These are phyloP conservation scores for Erythrobasidium hasegawianum DNA, from an alignment of 1,284 basidiomycete genomes.

Conservation along the genomic window DNA sequence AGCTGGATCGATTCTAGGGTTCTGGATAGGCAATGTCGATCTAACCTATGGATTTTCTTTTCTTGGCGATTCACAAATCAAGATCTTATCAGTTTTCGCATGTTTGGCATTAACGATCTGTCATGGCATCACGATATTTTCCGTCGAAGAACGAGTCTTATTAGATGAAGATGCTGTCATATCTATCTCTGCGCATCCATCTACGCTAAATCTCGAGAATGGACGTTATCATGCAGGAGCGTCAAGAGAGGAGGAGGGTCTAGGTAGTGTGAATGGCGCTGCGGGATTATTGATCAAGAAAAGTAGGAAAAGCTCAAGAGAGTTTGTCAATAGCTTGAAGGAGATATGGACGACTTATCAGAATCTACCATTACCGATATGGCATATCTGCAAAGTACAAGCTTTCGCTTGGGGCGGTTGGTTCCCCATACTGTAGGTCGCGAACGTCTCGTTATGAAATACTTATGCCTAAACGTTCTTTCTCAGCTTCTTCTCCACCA, in stretches of 20 bases:
- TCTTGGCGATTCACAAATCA: conserved; percentile 70
- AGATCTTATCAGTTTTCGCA: conserved; percentile 60
- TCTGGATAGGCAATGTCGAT: conserved; percentile 42
- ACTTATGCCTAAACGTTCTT: too few species aligned
- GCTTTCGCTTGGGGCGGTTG: conserved; percentile 54
- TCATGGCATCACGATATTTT: conserved; percentile 58
- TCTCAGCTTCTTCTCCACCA: conserved; percentile 62
- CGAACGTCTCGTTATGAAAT: too few species aligned
- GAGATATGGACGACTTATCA: conserved; percentile 71
- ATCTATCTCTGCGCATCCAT: background rate
- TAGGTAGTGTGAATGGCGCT: background rate
- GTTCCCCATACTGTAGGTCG: conserved; percentile 58
- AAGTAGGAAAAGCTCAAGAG: background rate
- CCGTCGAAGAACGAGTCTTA: conserved; percentile 74
- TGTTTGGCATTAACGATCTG: conserved; percentile 51
- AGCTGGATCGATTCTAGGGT: conserved; percentile 41
- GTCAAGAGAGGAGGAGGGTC: too few species aligned
- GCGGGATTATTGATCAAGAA: conserved; percentile 13
- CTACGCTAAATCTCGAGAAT: background rate
- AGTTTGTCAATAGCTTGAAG: conserved; percentile 25
- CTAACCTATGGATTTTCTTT: conserved; percentile 48
- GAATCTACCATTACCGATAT: conserved; percentile 69
- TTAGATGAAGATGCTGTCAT: conserved; percentile 53
- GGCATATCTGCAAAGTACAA: conserved; percentile 75
- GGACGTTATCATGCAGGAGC: too few species aligned